Base-by-base conservation (phyloP, 768 basidiomycete genomes). In the Solioccasus polychromus region DNA sequence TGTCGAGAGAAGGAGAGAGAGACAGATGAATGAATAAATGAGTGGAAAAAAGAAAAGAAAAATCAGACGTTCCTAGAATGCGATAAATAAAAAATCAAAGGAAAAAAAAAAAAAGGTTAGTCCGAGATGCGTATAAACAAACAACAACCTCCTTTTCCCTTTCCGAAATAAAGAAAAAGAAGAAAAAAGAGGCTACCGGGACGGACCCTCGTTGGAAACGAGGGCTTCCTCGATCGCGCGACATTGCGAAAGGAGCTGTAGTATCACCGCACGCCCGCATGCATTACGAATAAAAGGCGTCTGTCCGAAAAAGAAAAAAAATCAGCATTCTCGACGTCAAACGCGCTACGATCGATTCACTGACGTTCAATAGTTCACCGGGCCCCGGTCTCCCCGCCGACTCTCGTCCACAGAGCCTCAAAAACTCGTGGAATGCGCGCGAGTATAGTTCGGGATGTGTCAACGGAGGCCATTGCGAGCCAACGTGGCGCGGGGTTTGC, bases 401-500 rank as follows among this genome's bases (percentile, higher is more conserved):
- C 14, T 83, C 80, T 36, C 83, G 73, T 8, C 84, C 85, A 57
- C 86, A 89, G 41, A 76, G 60, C 30, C 68, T 71, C 54, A 91
- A 64, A 64, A 91, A 89, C 19, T 87, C 83, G 57, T 85, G 85
- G 59, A 89, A 85, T 28, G 75, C 70, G 36, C 78, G 78, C 39
- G 85, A 83, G 57, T 77, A 86, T 9, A 78, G 63, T 38, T 80
- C 75, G 8, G 83, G 78, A 17, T 78, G 71, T 25, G 67, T 62
- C 28, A 90, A 59, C 17, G 79, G 68, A 6, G 88, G 88, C 80
- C 83, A 88, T 4, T 80, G 77, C 20, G 80, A 73, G 7, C 71
- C 74, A 10, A 87, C 59, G 22, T 68, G 61, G 9, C 56, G 55
- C 5, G 67, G 47, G 47, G 78, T 72, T 42, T 79, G 74, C 0